Base-by-base conservation (phyloP, 2,329 filamentous ascomycete species). In the Harringtonia lauricola region DNA sequence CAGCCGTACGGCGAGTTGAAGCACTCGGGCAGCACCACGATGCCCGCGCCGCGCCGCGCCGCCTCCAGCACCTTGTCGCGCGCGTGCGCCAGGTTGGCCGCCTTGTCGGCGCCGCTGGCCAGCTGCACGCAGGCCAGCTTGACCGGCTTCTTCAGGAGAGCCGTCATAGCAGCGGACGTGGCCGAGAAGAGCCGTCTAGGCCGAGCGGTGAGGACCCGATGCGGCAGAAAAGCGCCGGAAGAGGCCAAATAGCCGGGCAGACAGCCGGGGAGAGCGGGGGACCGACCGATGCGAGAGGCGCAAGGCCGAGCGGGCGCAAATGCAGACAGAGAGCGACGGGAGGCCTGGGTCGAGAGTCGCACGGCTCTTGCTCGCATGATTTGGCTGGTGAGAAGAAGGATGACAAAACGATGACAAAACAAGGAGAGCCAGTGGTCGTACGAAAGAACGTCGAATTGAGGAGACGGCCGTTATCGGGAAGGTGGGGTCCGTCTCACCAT, bases 1-100 rank as follows among this genome's bases (percentile, higher is more conserved):
- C 81, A 88, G 52, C 92, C 92, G 64, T 98, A 98, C 9, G 92
- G 92, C 35, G 86, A 94, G 70, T 98, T 98, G 79, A 98, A 98
- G 72, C 92, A 98, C 68, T 98, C 92, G 30, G 92, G 92, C 17
- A 98, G 76, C 29, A 96, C 87, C 51, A 96, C 81, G 47, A 98
- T 79, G 45, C 84, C 79, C 47, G 90, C 87, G 52, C 90, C 90
- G 4, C 68, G 68, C 22, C 68, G 63, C 21, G 87, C 82, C 6
- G 92, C 90, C 61, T 87, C 81, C 49, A 87, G 74, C 46, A 96
- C 88, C 60, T 92, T 89, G 36, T 73, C 71, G 45, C 85, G 82
- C 13, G 92, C 90, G 60, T 82, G 82, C 19, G 72, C 59, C 50
- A 98, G 86, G 65, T 98, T 98, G 52, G 74, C 74, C 12, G 79